Percentiles rank a stretch among this genome's conserved stretches.
phyloP scores from a whole-genome alignment of 148 eudicot genomes.

The Vaccinium corymbosum region DNA sequence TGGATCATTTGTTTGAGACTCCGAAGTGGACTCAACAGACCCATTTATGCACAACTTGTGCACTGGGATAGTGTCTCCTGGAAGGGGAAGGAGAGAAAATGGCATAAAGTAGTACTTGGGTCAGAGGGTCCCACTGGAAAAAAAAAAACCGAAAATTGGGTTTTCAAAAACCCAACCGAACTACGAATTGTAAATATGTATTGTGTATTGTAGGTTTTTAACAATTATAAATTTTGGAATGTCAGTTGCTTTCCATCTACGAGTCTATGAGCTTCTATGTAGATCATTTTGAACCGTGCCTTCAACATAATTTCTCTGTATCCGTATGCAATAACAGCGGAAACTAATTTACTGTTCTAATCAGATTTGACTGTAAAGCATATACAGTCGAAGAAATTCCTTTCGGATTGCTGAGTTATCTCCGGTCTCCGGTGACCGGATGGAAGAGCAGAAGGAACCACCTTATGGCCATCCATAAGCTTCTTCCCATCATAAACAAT shows the following conservation, averaged over 20 bases:
- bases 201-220: too few species aligned
- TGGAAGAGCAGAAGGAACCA: constrained; percentile 17
- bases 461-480: constrained; percentile 18
- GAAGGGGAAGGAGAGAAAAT: too few species aligned
- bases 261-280: neutral
- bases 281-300: neutral
- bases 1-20: too few species aligned
- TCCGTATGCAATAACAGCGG: neutral
- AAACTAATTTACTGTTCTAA: neutral
- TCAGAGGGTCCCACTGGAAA: too few species aligned
- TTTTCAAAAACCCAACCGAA: too few species aligned
- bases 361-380: constrained; percentile 39
- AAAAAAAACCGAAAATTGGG: too few species aligned
- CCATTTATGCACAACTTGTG: too few species aligned
- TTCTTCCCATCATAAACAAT: constrained; percentile 42
- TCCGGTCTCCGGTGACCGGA: constrained; percentile 19
- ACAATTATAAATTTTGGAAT: neutral
- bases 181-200: too few species aligned
- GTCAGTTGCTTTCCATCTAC: neutral
- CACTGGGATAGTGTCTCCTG: too few species aligned
- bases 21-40: too few species aligned
- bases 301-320: neutral
- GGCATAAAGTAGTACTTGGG: too few species aligned
- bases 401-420: constrained; percentile 11
- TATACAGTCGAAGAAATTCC: constrained; percentile 32